A percentile compares a stretch with the other conserved stretches of the same genome.
Conservation (phyloP, 169 alveolate species). For the Cryptosporidium felis region DNA sequence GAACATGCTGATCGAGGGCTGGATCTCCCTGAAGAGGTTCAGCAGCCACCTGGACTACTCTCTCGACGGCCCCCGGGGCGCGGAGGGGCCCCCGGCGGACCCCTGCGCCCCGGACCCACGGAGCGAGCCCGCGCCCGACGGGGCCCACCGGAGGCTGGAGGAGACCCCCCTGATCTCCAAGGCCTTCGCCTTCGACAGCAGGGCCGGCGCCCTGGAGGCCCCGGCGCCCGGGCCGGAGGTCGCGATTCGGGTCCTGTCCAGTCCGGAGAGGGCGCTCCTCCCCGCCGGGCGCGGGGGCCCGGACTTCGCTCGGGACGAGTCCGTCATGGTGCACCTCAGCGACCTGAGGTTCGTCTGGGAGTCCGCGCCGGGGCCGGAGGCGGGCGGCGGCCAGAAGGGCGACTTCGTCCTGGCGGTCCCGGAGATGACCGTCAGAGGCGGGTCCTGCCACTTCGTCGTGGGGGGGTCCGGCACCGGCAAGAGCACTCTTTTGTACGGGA, state of each 20-base stretch:
- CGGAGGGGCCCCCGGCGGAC: conserved; percentile 11
- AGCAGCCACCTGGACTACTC: conserved; percentile 40
- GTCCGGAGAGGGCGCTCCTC: too few relatives aligned
- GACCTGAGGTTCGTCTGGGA: conserved; percentile 25
- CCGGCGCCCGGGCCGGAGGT: too few relatives aligned
- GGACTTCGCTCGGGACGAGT: too few relatives aligned
- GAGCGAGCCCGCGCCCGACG: too few relatives aligned
- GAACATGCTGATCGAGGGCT: conserved; percentile 65
- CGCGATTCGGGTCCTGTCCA: too few relatives aligned
- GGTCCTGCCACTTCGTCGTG: conserved; percentile 40
- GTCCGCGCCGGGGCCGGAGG: too few relatives aligned
- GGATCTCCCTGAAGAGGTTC: conserved; percentile 65
- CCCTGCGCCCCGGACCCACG: too few relatives aligned
- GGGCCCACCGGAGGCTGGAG: background rate
- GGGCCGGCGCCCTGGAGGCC: too few relatives aligned
- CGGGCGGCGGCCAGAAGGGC: too few relatives aligned
- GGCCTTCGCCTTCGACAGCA: conserved; percentile 11
- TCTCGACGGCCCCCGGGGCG: background rate
- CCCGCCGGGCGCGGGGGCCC: too few relatives aligned
- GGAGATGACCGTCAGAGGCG: background rate
- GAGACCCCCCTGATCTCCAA: conserved; percentile 35
- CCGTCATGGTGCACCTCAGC: background rate
- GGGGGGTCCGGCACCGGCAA: conserved; percentile 56
- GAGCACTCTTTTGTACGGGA: conserved; percentile 52
- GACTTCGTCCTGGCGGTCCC: conserved; percentile 3